A percentile compares a stretch with the other conserved stretches of the same genome.
Conservation (phyloP, 352 stramenopile genomes). For the Globisporangium apiculatum region DNA sequence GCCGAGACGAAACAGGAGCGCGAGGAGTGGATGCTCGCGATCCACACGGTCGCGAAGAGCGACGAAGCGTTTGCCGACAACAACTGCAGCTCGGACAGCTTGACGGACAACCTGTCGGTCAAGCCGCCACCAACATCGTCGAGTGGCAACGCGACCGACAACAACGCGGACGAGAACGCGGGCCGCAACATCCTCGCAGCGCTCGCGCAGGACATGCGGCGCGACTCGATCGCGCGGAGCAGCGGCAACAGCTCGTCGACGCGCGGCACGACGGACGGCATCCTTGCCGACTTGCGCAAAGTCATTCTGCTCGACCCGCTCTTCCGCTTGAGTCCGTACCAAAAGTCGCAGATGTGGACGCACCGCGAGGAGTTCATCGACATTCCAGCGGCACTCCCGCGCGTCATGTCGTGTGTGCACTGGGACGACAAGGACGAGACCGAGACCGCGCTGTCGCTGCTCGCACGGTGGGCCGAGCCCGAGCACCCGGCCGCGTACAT, state of each 20-base stretch:
- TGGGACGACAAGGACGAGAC: slow-evolving; percentile 70
- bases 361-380: slow-evolving; percentile 78
- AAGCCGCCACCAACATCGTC: slow-evolving; percentile 5
- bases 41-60: slow-evolving; percentile 66
- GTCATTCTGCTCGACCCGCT: slow-evolving; percentile 79
- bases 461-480: slow-evolving; percentile 60
- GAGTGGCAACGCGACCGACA: slow-evolving; percentile 20
- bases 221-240: slow-evolving; percentile 48
- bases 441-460: slow-evolving; percentile 58
- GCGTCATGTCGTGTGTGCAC: slow-evolving; percentile 73
- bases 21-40: slow-evolving; percentile 87
- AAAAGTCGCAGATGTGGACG: slow-evolving; percentile 79
- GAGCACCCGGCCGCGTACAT: slow-evolving; percentile 80
- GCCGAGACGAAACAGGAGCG: slow-evolving; percentile 85
- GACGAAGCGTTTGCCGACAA: slow-evolving; percentile 41
- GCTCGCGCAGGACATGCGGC: slow-evolving; percentile 32
- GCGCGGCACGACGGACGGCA: slow-evolving; percentile 25
- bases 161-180: slow-evolving; percentile 43
- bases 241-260: slow-evolving; percentile 49
- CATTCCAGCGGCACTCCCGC: slow-evolving; percentile 61
- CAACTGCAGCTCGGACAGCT: slow-evolving; percentile 9
- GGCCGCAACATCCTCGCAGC: slow-evolving; percentile 49
- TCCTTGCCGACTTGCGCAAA: slow-evolving; percentile 59
- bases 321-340: slow-evolving; percentile 73
- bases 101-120: slow-evolving; percentile 13